Conservation (phyloP, 2,329 filamentous ascomycete species). For the Myriosclerotinia duriaeana region DNA sequence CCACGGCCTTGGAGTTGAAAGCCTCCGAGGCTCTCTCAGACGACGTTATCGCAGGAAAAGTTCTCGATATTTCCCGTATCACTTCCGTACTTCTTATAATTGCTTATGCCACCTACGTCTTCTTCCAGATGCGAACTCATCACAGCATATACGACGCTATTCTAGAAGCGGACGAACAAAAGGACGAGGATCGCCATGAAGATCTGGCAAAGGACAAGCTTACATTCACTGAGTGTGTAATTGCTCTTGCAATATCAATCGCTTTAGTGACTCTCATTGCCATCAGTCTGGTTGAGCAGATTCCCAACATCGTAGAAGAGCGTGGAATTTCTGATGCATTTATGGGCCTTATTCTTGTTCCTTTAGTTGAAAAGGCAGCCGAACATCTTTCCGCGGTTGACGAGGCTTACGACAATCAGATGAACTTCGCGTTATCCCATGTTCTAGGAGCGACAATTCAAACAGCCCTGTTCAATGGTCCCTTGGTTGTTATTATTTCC, state of each 20-base stretch:
- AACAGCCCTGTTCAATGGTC: constrained; percentile 84
- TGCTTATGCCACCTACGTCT: constrained; percentile 66
- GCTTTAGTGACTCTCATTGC: constrained; percentile 72
- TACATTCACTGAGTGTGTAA: constrained; percentile 69
- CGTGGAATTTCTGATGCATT: constrained; percentile 56
- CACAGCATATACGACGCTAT: constrained; percentile 75
- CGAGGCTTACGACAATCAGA: constrained; percentile 79
- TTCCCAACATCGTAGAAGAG: constrained; percentile 58
- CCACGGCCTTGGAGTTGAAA: constrained; percentile 42
- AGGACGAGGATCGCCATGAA: constrained; percentile 62
- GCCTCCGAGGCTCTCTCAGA: constrained; percentile 35
- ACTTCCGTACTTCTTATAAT: constrained; percentile 69
- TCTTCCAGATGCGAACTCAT: constrained; percentile 73
- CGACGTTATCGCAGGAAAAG: constrained; percentile 50
- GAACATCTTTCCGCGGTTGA: constrained; percentile 83
- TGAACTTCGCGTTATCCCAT: constrained; percentile 44
- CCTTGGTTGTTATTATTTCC: constrained; percentile 76
- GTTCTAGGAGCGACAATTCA: constrained; percentile 73
- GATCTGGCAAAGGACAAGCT: constrained; percentile 65
- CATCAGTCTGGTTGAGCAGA: constrained; percentile 71
- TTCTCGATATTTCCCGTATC: constrained; percentile 66
- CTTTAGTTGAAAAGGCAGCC: constrained; percentile 81
- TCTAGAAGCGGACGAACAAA: constrained; percentile 67
- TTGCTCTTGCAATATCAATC: constrained; percentile 65
- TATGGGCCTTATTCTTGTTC: constrained; percentile 72